Percentiles rank a stretch among this genome's conserved stretches.
phyloP scores from a whole-genome alignment of 257 asterid genomes.

The Forsythia suspensa region DNA sequence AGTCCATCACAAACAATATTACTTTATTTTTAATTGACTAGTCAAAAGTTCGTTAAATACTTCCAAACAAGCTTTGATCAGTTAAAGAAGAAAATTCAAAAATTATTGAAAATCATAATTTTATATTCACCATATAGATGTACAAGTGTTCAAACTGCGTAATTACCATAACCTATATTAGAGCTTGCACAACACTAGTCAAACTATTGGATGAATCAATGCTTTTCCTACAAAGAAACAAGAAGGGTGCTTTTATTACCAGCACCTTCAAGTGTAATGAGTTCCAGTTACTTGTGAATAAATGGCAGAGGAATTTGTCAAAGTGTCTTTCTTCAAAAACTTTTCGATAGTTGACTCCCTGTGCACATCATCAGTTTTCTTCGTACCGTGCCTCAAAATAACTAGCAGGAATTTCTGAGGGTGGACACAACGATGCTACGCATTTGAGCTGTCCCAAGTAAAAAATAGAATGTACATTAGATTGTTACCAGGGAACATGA shows the following conservation, averaged over 20 bases:
- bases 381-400: conserved; percentile 34
- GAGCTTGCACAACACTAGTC: background rate
- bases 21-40: too few species aligned
- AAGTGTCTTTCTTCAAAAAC: background rate
- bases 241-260: background rate
- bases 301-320: background rate
- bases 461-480: conserved; percentile 18
- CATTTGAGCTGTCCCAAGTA: conserved; percentile 45
- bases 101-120: background rate
- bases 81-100: background rate
- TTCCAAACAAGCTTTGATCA: background rate
- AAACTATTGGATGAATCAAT: conserved; percentile 4
- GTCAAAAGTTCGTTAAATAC: background rate
- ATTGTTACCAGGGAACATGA: background rate
- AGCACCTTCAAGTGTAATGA: background rate
- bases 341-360: background rate
- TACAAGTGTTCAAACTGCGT: conserved; percentile 7
- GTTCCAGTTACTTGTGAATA: background rate
- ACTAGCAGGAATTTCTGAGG: conserved; percentile 33
- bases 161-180: background rate
- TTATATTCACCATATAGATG: conserved; percentile 17
- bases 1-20: too few species aligned
- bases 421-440: conserved; percentile 42
- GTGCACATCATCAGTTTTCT: conserved; percentile 20
- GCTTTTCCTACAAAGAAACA: conserved; percentile 6